These are phyloP conservation scores for Tylopilus plumbeoviolaceoides DNA, from an alignment of 768 basidiomycete genomes.

Conservation along the genomic window DNA sequence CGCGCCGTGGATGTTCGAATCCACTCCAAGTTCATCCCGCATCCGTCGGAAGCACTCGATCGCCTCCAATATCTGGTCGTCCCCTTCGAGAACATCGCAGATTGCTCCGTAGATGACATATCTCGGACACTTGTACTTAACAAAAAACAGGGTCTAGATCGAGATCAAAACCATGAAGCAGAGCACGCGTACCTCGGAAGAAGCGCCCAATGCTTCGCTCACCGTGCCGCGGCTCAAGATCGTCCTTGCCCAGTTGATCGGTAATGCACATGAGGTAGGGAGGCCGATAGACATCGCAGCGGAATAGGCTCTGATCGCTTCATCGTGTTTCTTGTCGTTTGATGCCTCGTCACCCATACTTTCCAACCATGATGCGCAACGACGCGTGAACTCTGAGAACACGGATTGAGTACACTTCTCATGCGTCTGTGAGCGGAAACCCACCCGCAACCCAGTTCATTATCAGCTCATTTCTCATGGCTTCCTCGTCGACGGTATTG, in stretches of 20 bases:
- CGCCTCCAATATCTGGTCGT: background rate
- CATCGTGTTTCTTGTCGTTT: background rate
- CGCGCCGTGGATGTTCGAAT: background rate
- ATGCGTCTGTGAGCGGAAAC: too few species aligned
- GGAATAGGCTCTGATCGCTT: background rate
- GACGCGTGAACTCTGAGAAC: too few species aligned
- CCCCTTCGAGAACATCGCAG: background rate
- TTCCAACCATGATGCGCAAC: too few species aligned
- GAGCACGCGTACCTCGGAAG: background rate
- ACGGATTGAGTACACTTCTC: too few species aligned
- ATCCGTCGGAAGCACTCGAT: slow-evolving; percentile 3
- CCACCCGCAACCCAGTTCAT: too few species aligned
- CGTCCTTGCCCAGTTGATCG: background rate
- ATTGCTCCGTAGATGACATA: background rate
- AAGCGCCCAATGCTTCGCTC: background rate
- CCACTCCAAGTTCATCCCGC: background rate
- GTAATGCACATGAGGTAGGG: too few species aligned
- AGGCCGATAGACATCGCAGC: background rate
- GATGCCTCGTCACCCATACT: background rate
- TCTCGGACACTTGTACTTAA: slow-evolving; percentile 2
- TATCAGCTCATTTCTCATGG: too few species aligned
- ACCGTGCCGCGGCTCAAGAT: background rate
- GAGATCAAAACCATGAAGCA: background rate
- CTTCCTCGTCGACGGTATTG: too few species aligned
- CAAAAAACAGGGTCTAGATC: background rate